Conservation (phyloP, 768 basidiomycete genomes). For the Cyclocybe aegerita region DNA sequence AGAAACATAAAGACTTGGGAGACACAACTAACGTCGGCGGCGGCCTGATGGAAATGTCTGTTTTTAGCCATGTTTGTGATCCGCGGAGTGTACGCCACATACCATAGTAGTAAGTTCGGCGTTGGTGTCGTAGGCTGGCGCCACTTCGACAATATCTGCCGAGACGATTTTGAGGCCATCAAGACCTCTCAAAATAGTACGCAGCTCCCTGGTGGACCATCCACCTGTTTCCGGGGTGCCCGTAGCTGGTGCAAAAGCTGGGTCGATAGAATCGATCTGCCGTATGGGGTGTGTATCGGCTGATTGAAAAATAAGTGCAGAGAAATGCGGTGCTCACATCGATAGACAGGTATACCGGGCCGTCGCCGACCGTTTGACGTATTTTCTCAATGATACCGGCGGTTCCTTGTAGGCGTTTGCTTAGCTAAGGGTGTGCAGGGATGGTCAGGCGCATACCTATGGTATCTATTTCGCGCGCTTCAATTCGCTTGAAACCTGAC, state of each 20-base stretch:
- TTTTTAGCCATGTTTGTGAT: slow-evolving; percentile 8
- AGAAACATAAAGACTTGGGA: slow-evolving; percentile 1
- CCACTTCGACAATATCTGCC: slow-evolving; percentile 84
- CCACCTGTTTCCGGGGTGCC: slow-evolving; percentile 85
- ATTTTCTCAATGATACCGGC: slow-evolving; percentile 81
- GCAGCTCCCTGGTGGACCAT: slow-evolving; percentile 82
- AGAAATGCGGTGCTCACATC: slow-evolving; percentile 45
- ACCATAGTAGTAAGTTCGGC: slow-evolving; percentile 34
- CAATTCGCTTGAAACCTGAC: slow-evolving; percentile 80
- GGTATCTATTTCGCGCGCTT: slow-evolving; percentile 83
- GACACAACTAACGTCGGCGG: slow-evolving; percentile 34
- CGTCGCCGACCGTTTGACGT: slow-evolving; percentile 69
- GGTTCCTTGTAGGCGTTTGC: slow-evolving; percentile 41
- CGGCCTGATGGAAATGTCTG: slow-evolving; percentile 27
- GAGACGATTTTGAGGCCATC: slow-evolving; percentile 77
- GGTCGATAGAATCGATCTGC: slow-evolving; percentile 79
- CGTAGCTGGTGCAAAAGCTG: slow-evolving; percentile 79
- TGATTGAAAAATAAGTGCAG: slow-evolving; percentile 1
- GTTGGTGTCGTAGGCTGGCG: slow-evolving; percentile 72
- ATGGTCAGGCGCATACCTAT: slow-evolving; percentile 45
- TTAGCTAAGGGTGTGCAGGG: background rate
- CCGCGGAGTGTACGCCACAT: slow-evolving; percentile 12
- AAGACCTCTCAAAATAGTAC: slow-evolving; percentile 72
- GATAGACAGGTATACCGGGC: slow-evolving; percentile 78
- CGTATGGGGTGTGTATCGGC: background rate